Conservation (phyloP, 2,329 filamentous ascomycete species). For the Monosporascus sp. region DNA sequence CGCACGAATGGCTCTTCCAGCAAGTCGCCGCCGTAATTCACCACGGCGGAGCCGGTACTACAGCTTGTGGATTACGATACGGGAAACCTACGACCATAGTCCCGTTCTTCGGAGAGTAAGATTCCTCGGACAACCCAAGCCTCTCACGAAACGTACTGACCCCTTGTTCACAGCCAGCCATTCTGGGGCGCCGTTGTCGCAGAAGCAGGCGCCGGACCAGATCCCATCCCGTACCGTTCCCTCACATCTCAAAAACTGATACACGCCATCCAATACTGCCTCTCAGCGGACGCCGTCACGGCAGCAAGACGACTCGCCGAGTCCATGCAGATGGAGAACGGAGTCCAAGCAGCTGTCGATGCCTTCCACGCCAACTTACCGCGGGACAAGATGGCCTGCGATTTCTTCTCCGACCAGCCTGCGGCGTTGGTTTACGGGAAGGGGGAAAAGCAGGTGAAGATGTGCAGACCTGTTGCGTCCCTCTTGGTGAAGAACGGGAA, state of each 20-base stretch:
- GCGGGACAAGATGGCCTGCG: no score
- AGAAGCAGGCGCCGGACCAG: conserved; percentile 33
- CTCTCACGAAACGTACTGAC: neutral
- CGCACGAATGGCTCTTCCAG: conserved; percentile 54
- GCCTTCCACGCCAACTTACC: conserved; percentile 27
- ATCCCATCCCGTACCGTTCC: conserved; percentile 28
- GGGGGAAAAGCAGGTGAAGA: neutral
- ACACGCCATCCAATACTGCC: conserved; percentile 28
- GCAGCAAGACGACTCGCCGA: conserved; percentile 28
- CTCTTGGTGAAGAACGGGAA: conserved; percentile 1
- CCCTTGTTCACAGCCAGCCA: conserved; percentile 22
- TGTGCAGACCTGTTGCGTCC: conserved; percentile 1
- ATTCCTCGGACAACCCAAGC: neutral
- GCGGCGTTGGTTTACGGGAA: no score
- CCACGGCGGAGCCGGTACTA: conserved; percentile 56
- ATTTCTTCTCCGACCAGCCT: no score
- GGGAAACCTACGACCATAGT: conserved; percentile 49
- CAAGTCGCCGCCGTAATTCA: conserved; percentile 51
- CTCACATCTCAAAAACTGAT: conserved; percentile 28
- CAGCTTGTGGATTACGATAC: conserved; percentile 46
- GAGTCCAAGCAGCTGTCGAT: conserved; percentile 30
- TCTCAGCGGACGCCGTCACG: conserved; percentile 22
- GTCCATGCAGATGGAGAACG: conserved; percentile 30
- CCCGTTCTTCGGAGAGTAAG: conserved; percentile 41
- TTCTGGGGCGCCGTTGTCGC: conserved; percentile 38